phyloP scores from a whole-genome alignment of 805 yeast genomes.

The Candida piceae region DNA sequence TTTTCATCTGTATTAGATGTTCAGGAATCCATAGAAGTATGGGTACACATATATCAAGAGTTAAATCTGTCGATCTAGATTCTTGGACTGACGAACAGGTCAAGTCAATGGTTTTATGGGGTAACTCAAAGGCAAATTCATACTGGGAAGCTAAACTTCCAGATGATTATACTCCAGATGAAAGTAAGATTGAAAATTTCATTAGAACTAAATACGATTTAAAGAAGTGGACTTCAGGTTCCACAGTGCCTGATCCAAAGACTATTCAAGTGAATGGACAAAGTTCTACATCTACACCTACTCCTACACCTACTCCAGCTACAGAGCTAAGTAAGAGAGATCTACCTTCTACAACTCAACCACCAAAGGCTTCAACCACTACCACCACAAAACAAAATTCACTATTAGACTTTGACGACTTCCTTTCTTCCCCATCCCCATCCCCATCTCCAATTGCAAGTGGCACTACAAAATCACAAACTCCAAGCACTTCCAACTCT shows the following conservation, averaged over 20 bases:
- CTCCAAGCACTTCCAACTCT: background rate
- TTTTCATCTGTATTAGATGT: conserved; percentile 89
- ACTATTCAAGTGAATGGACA: conserved; percentile 21
- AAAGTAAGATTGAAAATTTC: conserved; percentile 78
- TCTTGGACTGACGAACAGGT: conserved; percentile 96
- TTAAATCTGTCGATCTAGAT: conserved; percentile 90
- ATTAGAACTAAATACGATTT: conserved; percentile 88
- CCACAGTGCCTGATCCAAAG: conserved; percentile 56
- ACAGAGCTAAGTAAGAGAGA: background rate
- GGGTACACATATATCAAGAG: conserved; percentile 94
- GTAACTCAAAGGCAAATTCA: conserved; percentile 70
- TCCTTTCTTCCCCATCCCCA: conserved; percentile 6
- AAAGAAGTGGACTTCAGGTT: conserved; percentile 76
- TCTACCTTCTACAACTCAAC: no score
- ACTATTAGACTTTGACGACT: conserved; percentile 5
- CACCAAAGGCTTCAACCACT: no score
- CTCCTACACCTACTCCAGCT: background rate
- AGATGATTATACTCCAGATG: conserved; percentile 68
- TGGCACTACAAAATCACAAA: background rate
- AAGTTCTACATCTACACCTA: background rate
- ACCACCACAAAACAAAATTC: no score
- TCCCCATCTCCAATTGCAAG: conserved; percentile 1
- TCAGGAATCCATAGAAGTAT: conserved; percentile 93
- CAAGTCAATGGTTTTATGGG: conserved; percentile 78
- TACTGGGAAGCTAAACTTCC: conserved; percentile 86